These are phyloP conservation scores for Brassica rapa DNA, from an alignment of 345 rosid species.

Conservation along the genomic window DNA sequence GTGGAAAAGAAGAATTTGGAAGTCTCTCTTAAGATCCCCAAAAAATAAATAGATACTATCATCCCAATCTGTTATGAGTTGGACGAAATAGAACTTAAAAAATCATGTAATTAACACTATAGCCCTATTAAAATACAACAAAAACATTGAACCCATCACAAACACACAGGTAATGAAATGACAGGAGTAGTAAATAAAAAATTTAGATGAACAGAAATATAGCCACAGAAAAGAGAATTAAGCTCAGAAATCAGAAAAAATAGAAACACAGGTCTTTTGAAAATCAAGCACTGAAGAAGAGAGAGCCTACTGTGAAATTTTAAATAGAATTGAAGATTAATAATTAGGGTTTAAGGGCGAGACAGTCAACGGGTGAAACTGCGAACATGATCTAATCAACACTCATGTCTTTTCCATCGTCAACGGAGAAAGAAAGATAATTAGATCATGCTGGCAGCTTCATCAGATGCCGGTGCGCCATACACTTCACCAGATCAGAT, in stretches of 20 bases:
- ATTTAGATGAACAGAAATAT: constrained; percentile 1
- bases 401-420: constrained; percentile 33
- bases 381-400: constrained; percentile 84
- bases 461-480: constrained; percentile 75
- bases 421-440: constrained; percentile 39
- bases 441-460: constrained; percentile 99
- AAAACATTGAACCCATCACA: constrained; percentile 5
- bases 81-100: constrained; percentile 18
- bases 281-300: background rate
- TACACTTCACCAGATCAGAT: constrained; percentile 10
- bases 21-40: constrained; percentile 31
- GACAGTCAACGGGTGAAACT: constrained; percentile 79
- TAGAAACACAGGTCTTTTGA: background rate
- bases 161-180: background rate
- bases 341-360: constrained; percentile 51
- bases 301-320: constrained; percentile 12
- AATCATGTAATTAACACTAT: background rate
- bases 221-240: background rate
- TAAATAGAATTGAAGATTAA: background rate
- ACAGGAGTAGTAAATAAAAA: background rate
- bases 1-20: background rate
- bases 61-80: background rate
- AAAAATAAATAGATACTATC: background rate
- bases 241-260: background rate
- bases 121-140: background rate